Evolutionary conservation across 257 asterid species (phyloP).

Genomic region (Osmanthus fragrans): DNA sequence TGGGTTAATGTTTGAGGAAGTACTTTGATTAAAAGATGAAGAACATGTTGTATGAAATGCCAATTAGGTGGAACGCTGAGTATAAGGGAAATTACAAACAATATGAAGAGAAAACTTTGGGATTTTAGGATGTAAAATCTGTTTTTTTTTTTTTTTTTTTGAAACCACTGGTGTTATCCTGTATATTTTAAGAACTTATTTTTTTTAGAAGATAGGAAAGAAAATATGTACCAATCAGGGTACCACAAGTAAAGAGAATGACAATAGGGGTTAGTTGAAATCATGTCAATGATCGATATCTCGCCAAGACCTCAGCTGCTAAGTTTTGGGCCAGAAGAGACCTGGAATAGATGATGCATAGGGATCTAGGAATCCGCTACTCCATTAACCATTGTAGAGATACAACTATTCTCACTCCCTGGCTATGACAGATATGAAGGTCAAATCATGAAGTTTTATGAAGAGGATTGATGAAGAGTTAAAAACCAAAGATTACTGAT

Average conservation of each 20-base stretch:
- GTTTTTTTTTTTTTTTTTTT: neutral
- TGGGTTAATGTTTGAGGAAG: constrained; percentile 13
- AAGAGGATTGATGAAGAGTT: neutral
- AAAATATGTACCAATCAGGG: neutral
- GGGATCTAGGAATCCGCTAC: neutral
- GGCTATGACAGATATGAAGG: neutral
- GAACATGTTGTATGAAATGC: constrained; percentile 3
- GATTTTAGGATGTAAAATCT: neutral
- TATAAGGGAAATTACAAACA: neutral
- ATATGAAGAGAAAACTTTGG: neutral
- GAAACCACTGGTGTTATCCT: neutral
- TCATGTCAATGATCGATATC: neutral
- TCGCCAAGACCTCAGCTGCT: constrained; percentile 7
- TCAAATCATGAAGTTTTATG: neutral
- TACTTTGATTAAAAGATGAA: constrained; percentile 6
- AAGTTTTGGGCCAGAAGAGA: constrained; percentile 10
- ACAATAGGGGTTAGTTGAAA: neutral
- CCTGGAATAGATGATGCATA: neutral
- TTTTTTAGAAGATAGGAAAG: neutral
- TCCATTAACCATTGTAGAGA: neutral
- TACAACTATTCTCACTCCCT: neutral
- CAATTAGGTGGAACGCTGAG: neutral
- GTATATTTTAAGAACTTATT: neutral
- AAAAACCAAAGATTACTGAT: neutral
- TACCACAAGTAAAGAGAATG: neutral